Conservation (phyloP, 768 basidiomycete genomes). For the Chalciporus chontae region DNA sequence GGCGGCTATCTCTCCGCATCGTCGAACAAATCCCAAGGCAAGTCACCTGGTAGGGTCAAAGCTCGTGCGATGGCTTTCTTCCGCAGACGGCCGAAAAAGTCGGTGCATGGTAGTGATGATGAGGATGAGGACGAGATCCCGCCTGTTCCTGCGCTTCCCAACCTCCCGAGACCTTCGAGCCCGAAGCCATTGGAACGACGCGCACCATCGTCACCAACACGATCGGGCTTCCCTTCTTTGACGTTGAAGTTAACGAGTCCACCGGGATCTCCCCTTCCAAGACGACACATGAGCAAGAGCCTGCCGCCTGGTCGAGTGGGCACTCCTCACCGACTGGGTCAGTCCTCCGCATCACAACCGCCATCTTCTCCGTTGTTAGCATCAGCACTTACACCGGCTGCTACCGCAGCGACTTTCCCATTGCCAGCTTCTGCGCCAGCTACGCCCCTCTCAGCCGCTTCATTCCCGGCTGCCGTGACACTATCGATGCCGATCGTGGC, state of each 20-base stretch:
- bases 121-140: constrained; percentile 28
- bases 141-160: constrained; percentile 31
- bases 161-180: constrained; percentile 25
- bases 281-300: constrained; percentile 24
- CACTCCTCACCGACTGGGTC: constrained; percentile 12
- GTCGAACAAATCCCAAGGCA: constrained; percentile 30
- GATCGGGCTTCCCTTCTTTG: constrained; percentile 28
- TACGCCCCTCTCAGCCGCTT: constrained; percentile 19
- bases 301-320: constrained; percentile 21
- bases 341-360: constrained; percentile 1
- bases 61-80: constrained; percentile 34
- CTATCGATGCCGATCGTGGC: neutral
- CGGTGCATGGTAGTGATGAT: constrained; percentile 24
- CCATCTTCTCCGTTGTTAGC: constrained; percentile 9
- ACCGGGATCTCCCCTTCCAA: constrained; percentile 14
- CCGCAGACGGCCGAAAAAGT: constrained; percentile 30
- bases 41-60: constrained; percentile 26
- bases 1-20: constrained; percentile 34
- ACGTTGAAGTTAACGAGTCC: constrained; percentile 22
- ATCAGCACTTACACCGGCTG: constrained; percentile 4
- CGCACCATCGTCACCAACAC: constrained; percentile 25
- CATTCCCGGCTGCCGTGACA: constrained; percentile 1
- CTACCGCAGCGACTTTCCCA: constrained; percentile 6
- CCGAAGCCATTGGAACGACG: constrained; percentile 27
- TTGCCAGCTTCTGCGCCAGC: constrained; percentile 18